Conservation (phyloP, 2,329 filamentous ascomycete genomes). For the Aspergillus sojae region DNA sequence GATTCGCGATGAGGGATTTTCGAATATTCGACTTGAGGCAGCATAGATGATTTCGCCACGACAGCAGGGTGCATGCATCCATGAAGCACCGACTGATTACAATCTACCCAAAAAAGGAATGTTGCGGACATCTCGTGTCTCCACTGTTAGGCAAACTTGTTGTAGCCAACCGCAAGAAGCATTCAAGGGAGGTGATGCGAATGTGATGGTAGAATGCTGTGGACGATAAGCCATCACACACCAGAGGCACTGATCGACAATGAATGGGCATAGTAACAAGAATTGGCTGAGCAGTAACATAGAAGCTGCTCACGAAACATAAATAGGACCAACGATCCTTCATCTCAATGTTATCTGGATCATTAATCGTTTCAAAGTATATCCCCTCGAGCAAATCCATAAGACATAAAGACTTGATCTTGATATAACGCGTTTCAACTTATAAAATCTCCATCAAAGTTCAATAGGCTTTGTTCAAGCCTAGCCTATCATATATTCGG, state of each 20-base stretch:
- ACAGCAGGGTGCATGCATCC: constrained; percentile 42
- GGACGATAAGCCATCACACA: constrained; percentile 37
- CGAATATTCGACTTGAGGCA: constrained; percentile 30
- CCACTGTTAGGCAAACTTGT: constrained; percentile 34
- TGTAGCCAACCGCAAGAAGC: constrained; percentile 37
- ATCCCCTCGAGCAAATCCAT: constrained; percentile 25
- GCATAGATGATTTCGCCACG: constrained; percentile 39
- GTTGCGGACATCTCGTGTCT: constrained; percentile 38
- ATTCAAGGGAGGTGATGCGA: constrained; percentile 32
- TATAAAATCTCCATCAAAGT: constrained; percentile 21
- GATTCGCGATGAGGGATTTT: constrained; percentile 41
- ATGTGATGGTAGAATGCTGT: constrained; percentile 33
- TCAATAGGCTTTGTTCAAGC: constrained; percentile 28
- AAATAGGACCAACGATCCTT: constrained; percentile 41
- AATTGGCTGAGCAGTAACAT: constrained; percentile 27
- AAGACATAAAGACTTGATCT: constrained; percentile 23
- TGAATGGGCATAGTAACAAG: constrained; percentile 26
- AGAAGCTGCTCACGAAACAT: constrained; percentile 38
- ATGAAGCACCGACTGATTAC: constrained; percentile 39
- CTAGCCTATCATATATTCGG: constrained; percentile 38
- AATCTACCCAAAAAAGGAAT: constrained; percentile 33
- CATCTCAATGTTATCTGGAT: constrained; percentile 30
- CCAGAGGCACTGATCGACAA: constrained; percentile 37
- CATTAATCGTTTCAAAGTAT: constrained; percentile 36
- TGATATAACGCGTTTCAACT: constrained; percentile 28